Evolutionary conservation across 139 green algal species (phyloP).

Genomic region (Pleodorina starrii): DNA sequence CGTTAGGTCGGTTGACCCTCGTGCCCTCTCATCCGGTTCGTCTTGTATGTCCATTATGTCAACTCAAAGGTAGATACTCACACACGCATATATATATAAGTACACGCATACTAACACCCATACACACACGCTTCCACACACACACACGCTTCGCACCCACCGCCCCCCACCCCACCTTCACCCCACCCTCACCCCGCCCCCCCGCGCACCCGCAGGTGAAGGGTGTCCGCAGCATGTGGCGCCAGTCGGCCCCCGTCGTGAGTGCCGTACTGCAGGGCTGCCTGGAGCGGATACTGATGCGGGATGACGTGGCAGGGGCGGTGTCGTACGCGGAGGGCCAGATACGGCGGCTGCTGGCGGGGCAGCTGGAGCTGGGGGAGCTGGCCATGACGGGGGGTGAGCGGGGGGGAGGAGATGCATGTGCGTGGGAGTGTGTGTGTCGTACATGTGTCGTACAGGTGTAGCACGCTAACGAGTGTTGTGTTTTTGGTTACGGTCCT

Average conservation of each 20-base stretch:
- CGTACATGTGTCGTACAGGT: background rate
- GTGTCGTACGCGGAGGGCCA: constrained; percentile 67
- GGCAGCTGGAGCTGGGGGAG: constrained; percentile 73
- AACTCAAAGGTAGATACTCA: too few species aligned
- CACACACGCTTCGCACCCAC: too few species aligned
- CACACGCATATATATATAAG: too few species aligned
- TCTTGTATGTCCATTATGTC: too few species aligned
- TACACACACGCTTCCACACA: too few species aligned
- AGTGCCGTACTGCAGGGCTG: constrained; percentile 72
- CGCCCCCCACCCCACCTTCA: too few species aligned
- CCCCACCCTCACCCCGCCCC: too few species aligned
- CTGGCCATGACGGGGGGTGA: constrained; percentile 82
- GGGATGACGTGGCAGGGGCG: constrained; percentile 64
- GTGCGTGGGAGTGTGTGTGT: background rate
- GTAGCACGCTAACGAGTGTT: too few species aligned
- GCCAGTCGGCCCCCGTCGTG: constrained; percentile 80
- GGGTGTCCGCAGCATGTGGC: constrained; percentile 79
- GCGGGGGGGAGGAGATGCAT: background rate
- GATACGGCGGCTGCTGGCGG: constrained; percentile 57
- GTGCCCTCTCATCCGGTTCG: too few species aligned
- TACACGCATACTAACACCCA: too few species aligned
- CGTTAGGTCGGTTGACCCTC: too few species aligned
- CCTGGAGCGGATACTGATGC: constrained; percentile 79
- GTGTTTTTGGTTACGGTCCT: too few species aligned
- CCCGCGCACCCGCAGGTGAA: constrained; percentile 79